Base-by-base conservation (phyloP, 257 asterid genomes). In the Nicotiana paniculata region DNA sequence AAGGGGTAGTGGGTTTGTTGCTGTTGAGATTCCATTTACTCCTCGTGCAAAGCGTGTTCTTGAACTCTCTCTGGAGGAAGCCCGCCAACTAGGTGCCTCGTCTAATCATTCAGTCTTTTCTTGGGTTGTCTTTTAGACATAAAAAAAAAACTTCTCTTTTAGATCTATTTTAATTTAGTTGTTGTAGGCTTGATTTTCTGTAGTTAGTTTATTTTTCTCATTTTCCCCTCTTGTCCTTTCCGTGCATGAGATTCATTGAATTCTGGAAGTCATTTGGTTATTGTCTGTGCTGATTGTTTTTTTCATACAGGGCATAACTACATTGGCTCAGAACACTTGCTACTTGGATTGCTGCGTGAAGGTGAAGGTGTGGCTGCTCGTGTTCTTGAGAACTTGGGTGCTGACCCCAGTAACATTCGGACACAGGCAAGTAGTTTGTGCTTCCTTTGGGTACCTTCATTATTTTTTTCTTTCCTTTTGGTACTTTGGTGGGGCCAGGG, bases 321-420 rank as follows among this genome's bases (percentile, higher is more conserved):
- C 92, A 96, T 96, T 86, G 99, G 99, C 81, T 96, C 99, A 5
- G 99, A 96, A 90, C 99, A 96, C 89, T 93, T 95, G 88, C 86
- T 95, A 77, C 89, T 95, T 84, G 99, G 99, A 79, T 90, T 95
- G 91, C 95, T 93, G 81, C 96, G 97, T 7, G 99, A 93, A 88
- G 98, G 98, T 82, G 99, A 95, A 90, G 99, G 99, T 72, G 99
- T 95, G 82, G 98, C 98, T 70, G 97, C 97, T 55, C 98, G 98
- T 61, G 98, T 92, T 68, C 97, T 95, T 74, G 99, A 95, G 89
- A 93, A 90, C 84, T 89, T 93, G 84, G 98, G 99, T 83, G 99
- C 99, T 59, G 99, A 95, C 83, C 93, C 97, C 43, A 90, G 92
- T 83, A 95, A 93, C 86, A 95, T 95, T 76, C 92, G 97, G 85